phyloP scores from a whole-genome alignment of 148 eudicot genomes.

The Amaranthus cruentus region DNA sequence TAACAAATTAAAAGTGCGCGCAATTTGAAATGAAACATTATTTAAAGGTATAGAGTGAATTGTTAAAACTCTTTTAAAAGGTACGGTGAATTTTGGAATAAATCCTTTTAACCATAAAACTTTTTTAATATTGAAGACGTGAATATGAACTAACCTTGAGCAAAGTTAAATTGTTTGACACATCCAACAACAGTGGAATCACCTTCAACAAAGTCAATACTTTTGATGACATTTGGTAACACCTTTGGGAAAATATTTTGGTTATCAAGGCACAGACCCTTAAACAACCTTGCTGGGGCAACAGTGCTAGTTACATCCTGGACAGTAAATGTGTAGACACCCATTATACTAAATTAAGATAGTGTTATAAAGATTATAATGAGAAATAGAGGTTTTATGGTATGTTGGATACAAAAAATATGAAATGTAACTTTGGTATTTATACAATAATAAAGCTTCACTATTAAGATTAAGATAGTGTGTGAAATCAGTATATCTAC shows the following conservation, averaged over 20 bases:
- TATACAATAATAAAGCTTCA: too few species aligned
- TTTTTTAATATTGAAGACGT: too few species aligned
- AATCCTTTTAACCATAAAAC: too few species aligned
- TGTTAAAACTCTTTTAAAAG: too few species aligned
- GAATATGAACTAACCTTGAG: neutral
- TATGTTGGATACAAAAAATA: neutral
- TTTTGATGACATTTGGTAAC: slow-evolving; percentile 11
- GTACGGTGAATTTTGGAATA: too few species aligned
- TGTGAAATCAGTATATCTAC: too few species aligned
- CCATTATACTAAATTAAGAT: slow-evolving; percentile 7
- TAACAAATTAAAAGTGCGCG: too few species aligned
- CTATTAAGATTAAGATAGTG: too few species aligned
- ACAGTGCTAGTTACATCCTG: slow-evolving; percentile 10
- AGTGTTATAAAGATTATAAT: too few species aligned
- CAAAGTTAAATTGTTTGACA: slow-evolving; percentile 20
- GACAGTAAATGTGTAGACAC: slow-evolving; percentile 11
- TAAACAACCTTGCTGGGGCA: slow-evolving; percentile 17
- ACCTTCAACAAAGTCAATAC: slow-evolving; percentile 16
- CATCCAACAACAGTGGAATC: slow-evolving; percentile 13
- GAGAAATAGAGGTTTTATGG: neutral
- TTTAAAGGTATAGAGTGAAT: too few species aligned
- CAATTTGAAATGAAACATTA: too few species aligned
- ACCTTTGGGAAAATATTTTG: slow-evolving; percentile 8
- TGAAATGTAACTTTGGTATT: too few species aligned
- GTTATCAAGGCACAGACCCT: slow-evolving; percentile 23